Conservation (phyloP, 2,329 filamentous ascomycete genomes). For the Mycosphaerella arachidis region DNA sequence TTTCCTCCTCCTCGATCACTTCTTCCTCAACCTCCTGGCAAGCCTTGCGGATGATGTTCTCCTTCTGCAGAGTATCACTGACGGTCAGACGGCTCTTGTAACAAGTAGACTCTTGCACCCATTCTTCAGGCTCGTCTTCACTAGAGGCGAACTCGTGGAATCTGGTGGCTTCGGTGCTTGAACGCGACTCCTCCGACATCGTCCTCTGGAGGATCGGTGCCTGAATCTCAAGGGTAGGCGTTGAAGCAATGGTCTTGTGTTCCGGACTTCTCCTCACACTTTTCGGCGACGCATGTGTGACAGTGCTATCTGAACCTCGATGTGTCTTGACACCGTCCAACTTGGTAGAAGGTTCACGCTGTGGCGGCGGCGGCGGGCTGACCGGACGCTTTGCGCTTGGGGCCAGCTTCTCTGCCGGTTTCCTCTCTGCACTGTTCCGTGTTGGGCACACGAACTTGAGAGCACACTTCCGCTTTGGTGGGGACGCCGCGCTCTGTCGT, state of each 20-base stretch:
- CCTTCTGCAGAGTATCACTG: conserved; percentile 82
- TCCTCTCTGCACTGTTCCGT: conserved; percentile 41
- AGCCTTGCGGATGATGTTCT: conserved; percentile 79
- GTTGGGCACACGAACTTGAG: conserved; percentile 74
- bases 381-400: conserved; percentile 28
- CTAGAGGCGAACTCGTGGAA: conserved; percentile 94
- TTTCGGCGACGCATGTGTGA: conserved; percentile 46
- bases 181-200: conserved; percentile 27
- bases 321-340: conserved; percentile 30
- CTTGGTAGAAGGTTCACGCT: conserved; percentile 16
- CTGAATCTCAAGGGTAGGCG: conserved; percentile 20
- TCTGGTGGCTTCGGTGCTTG: conserved; percentile 52
- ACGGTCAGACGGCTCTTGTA: conserved; percentile 73
- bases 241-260: conserved; percentile 13
- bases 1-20: conserved; percentile 62
- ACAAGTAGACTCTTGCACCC: conserved; percentile 69
- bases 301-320: conserved; percentile 48
- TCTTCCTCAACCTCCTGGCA: conserved; percentile 91
- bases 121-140: conserved; percentile 77
- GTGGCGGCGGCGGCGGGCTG: conserved; percentile 40
- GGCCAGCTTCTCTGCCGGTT: conserved; percentile 26
- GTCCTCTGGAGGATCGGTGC: conserved; percentile 30
- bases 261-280: conserved; percentile 37
- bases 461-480: conserved; percentile 53
- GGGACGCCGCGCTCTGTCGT: conserved; percentile 26